Conservation (phyloP, 345 rosid genomes). For the Citrus trifoliata region DNA sequence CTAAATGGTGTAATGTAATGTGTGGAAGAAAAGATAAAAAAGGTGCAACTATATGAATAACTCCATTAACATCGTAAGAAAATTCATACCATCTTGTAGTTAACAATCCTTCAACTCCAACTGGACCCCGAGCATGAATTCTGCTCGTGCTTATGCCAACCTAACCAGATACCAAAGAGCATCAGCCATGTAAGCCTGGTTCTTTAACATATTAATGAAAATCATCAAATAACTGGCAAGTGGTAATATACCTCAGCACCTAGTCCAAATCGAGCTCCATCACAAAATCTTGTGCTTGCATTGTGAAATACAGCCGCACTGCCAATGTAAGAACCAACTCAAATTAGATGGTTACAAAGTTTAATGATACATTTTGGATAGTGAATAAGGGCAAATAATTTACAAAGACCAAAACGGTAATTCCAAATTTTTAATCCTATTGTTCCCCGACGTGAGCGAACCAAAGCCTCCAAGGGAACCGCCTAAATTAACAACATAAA, state of each 20-base stretch:
- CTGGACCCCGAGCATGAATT: slow-evolving; percentile 99
- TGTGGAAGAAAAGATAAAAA: no score
- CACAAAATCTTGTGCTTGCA: slow-evolving; percentile 95
- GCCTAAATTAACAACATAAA: neutral
- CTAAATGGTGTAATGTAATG: no score
- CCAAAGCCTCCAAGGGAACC: neutral
- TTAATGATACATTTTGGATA: neutral
- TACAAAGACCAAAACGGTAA: neutral
- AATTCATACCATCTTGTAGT: slow-evolving; percentile 85
- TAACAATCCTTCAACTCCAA: slow-evolving; percentile 92
- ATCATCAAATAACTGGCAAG: neutral
- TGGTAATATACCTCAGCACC: slow-evolving; percentile 88
- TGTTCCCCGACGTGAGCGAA: neutral
- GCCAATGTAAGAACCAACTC: slow-evolving; percentile 18
- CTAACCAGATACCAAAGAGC: slow-evolving; percentile 30
- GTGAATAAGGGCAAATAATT: neutral
- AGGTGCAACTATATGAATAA: neutral
- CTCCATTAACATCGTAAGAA: neutral
- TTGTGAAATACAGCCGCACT: slow-evolving; percentile 99
- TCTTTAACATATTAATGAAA: neutral
- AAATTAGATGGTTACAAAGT: neutral
- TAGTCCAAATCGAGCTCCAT: slow-evolving; percentile 94
- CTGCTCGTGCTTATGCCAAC: slow-evolving; percentile 97
- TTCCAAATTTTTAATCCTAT: neutral
- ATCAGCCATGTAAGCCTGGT: neutral